Conservation (phyloP, 176 grass and related monocot species). For the Triticum aestivum region IWGSC_CS_RefSeq_v2.1 NC_057800.1:477557117-477557616, state of each 20-base stretch:
- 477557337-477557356: neutral
- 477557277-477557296: neutral
- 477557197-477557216: constrained; percentile 9
- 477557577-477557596: constrained; percentile 12
- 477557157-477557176: constrained; percentile 24
- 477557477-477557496: constrained; percentile 6
- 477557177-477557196: constrained; percentile 43
- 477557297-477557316: neutral
- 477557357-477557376: constrained; percentile 12
- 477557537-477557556: neutral
- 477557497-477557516: constrained; percentile 3
- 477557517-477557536: neutral
- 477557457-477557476: neutral
- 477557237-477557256: constrained; percentile 43
- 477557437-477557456: neutral
- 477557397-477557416: neutral
- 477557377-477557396: neutral
- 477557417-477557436: neutral
- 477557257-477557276: constrained; percentile 27
- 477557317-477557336: neutral
- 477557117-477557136: constrained; percentile 42
- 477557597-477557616: constrained; percentile 2
- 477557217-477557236: constrained; percentile 51
- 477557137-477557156: constrained; percentile 24
- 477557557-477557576: constrained; percentile 4